These are phyloP conservation scores for Zychaea mexicana DNA, from an alignment of 371 early-diverging fungal genomes.

Conservation along the genomic window DNA sequence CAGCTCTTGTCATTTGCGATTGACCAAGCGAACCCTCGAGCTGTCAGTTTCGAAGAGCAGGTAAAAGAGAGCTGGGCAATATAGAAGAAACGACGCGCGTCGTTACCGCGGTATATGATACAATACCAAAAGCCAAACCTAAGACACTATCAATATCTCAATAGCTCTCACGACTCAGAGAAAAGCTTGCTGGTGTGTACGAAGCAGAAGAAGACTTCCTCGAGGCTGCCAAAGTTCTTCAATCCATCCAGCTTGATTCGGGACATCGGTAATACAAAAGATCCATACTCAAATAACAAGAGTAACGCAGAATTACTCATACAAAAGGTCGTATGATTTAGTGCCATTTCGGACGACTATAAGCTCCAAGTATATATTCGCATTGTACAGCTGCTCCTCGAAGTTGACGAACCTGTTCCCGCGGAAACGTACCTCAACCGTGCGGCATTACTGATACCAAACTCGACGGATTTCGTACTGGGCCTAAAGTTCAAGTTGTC, in stretches of 20 bases:
- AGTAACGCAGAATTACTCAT: too few relatives aligned
- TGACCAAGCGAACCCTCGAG: slow-evolving; percentile 63
- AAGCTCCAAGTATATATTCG: slow-evolving; percentile 83
- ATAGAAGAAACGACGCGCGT: neutral
- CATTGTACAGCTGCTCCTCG: slow-evolving; percentile 81
- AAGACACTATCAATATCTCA: neutral
- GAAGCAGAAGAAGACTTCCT: slow-evolving; percentile 80
- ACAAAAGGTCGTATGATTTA: too few relatives aligned
- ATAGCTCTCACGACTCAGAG: slow-evolving; percentile 74
- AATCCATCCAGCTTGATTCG: slow-evolving; percentile 85
- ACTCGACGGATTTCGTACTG: slow-evolving; percentile 52
- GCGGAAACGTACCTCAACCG: slow-evolving; percentile 87
- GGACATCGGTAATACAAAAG: slow-evolving; percentile 68
- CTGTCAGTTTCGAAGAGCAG: slow-evolving; percentile 90
- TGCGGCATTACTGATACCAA: slow-evolving; percentile 70
- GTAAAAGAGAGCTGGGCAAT: too few relatives aligned
- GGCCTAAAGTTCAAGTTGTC: slow-evolving; percentile 69
- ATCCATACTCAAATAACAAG: too few relatives aligned
- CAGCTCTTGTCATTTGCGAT: slow-evolving; percentile 58
- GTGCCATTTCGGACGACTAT: slow-evolving; percentile 75
- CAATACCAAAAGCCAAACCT: neutral
- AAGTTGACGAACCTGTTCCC: slow-evolving; percentile 80
- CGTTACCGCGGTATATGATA: neutral
- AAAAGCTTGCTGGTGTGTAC: slow-evolving; percentile 71
- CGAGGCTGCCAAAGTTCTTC: slow-evolving; percentile 78